Evolutionary conservation across 768 basidiomycete genomes (phyloP).

Genomic region (Mycena olivaceomarginata): DNA sequence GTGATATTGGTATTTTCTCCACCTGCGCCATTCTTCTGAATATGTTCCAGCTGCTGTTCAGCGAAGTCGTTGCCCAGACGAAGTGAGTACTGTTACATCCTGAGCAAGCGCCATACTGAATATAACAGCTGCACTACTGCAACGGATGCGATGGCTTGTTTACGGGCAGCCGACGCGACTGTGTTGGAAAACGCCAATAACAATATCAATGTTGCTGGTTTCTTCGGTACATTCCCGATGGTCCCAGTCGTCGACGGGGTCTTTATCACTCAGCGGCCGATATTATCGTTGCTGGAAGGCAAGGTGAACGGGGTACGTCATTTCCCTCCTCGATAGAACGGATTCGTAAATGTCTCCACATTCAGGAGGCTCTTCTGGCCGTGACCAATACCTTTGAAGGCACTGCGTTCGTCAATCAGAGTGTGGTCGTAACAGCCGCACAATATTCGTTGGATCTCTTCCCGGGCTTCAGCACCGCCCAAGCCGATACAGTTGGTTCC

Average conservation of each 20-base stretch:
- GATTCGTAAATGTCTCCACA: neutral
- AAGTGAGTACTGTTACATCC: constrained; percentile 39
- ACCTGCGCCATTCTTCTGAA: neutral
- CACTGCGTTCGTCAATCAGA: constrained; percentile 47
- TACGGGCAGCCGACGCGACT: constrained; percentile 51
- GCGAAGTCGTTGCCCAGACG: constrained; percentile 44
- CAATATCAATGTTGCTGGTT: constrained; percentile 43
- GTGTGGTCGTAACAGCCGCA: constrained; percentile 22
- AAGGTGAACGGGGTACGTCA: constrained; percentile 55
- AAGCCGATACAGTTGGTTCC: constrained; percentile 31
- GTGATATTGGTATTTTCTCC: constrained; percentile 9
- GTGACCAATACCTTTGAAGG: constrained; percentile 55
- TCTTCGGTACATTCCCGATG: constrained; percentile 52
- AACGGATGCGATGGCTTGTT: constrained; percentile 52
- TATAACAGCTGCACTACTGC: constrained; percentile 47
- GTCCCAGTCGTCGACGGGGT: constrained; percentile 57
- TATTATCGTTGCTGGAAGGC: constrained; percentile 50
- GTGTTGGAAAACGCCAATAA: constrained; percentile 49
- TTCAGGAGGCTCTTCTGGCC: constrained; percentile 46
- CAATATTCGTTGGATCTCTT: constrained; percentile 45
- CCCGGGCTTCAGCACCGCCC: constrained; percentile 37
- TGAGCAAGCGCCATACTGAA: neutral
- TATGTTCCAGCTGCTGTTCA: constrained; percentile 26
- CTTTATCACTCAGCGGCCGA: constrained; percentile 58
- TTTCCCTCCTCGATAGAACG: neutral